Evolutionary conservation across 345 rosid species (phyloP).

Genomic region (Brassica juncea): DNA sequence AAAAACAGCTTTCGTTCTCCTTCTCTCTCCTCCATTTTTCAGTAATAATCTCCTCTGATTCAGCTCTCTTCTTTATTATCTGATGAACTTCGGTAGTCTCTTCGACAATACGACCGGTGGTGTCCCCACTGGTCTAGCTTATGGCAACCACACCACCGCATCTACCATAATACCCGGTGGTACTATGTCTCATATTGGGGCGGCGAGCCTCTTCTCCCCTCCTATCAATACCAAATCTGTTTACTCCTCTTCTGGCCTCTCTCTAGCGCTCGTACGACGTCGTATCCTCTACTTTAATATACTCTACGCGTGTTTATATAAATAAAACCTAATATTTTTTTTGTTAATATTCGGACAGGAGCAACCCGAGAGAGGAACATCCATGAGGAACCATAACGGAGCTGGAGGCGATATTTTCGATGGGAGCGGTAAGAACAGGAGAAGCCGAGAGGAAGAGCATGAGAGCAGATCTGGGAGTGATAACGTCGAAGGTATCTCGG

Average conservation of each 20-base stretch:
- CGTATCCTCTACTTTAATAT: background rate
- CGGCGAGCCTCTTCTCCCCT: conserved; percentile 35
- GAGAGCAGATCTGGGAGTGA: conserved; percentile 99
- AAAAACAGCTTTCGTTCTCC: conserved; percentile 58
- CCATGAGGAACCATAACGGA: conserved; percentile 31
- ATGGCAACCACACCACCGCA: conserved; percentile 32
- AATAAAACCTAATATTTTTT: background rate
- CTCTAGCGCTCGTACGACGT: conserved; percentile 46
- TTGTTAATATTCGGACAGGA: conserved; percentile 24
- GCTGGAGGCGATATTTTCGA: conserved; percentile 47
- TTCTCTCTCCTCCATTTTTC: conserved; percentile 41
- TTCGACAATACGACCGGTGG: conserved; percentile 29
- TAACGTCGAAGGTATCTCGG: conserved; percentile 90
- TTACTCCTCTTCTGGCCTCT: conserved; percentile 45
- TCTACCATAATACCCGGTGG: conserved; percentile 39
- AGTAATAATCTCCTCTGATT: background rate
- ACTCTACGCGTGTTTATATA: background rate
- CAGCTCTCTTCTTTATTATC: background rate
- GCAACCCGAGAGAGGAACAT: conserved; percentile 49
- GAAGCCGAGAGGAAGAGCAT: conserved; percentile 67
- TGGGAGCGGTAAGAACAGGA: conserved; percentile 38
- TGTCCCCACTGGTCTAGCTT: conserved; percentile 36
- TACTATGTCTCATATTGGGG: conserved; percentile 44
- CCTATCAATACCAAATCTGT: conserved; percentile 42
- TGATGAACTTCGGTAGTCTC: conserved; percentile 51